Base-by-base conservation (phyloP, 352 stramenopile species). In the Globisporangium paddicum region DNA sequence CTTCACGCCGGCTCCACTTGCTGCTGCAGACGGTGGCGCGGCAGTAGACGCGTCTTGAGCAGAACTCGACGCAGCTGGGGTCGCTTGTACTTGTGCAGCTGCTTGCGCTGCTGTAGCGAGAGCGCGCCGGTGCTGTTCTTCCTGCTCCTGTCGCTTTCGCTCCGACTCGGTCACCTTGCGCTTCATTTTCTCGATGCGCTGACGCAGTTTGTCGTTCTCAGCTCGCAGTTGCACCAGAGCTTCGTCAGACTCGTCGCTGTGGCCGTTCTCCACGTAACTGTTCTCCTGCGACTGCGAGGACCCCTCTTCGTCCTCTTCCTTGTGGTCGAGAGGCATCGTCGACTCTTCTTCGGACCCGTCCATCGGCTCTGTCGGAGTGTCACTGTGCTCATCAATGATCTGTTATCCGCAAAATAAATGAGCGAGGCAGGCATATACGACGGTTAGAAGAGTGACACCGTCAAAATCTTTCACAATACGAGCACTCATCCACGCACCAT, bases 131-230 rank as follows among this genome's bases (percentile, higher is more conserved):
- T 87, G 72, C 32, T 90, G 71, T 21, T 80, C 70, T 30, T 85
- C 77, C 34, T 66, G 75, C 66, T 86, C 71, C n/a, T 75, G 64
- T 26, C 69, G 74, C 57, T 72, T 72, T 32, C 71, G 75, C 40
- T 89, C 79, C 2, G 72, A 67, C n/a, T 84, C 73, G 6, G 68
- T 64, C 26, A 89, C 61, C 34, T 89, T 91, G 10, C 62, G 72
- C 61, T 90, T 88, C 53, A 91, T 80, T 30, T 89, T 90, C 41
- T 91, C 83, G 9, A 95, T 68, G 9, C 79, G 76, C 38, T 73
- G 73, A 0, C 79, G 76, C 28, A 95, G 50, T 51, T 88, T 89
- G 18, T 92, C 79, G 55, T 95, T 95, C 55, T 95, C 85, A 2
- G 69, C 70, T 58, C 90, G 75, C 11, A 95, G 62, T 56, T 82